A percentile compares a stretch with the other conserved stretches of the same genome.
Conservation (phyloP, 306 rosid species). For the Phaseolus lunatus region DNA sequence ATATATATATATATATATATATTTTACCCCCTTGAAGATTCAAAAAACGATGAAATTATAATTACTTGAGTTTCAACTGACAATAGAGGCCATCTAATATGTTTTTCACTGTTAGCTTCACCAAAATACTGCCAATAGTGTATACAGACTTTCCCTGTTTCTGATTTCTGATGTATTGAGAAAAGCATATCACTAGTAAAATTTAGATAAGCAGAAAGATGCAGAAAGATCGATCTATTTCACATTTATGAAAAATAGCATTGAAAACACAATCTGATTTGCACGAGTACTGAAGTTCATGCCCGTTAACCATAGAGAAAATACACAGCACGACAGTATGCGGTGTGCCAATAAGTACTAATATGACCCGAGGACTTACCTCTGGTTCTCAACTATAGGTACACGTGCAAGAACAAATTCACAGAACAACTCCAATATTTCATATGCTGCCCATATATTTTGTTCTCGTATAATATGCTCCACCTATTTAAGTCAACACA, state of each 20-base stretch:
- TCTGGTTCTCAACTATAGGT: slow-evolving; percentile 88
- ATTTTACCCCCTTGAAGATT: slow-evolving; percentile 17
- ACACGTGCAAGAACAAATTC: slow-evolving; percentile 95
- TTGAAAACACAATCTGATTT: not conserved
- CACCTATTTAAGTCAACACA: slow-evolving; percentile 64
- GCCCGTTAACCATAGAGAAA: slow-evolving; percentile 27
- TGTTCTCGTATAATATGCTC: slow-evolving; percentile 97
- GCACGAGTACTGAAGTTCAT: slow-evolving; percentile 4
- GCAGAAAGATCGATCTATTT: slow-evolving; percentile 11
- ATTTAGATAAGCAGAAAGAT: slow-evolving; percentile 9
- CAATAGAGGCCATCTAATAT: slow-evolving; percentile 15
- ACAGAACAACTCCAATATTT: slow-evolving; percentile 94
- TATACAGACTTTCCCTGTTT: not conserved
- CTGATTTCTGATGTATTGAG: not conserved
- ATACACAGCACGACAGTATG: slow-evolving; percentile 1
- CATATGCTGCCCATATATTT: slow-evolving; percentile 88
- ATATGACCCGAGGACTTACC: slow-evolving; percentile 54
- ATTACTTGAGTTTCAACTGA: slow-evolving; percentile 24
- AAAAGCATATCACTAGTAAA: slow-evolving; percentile 10
- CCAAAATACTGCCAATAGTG: not conserved
- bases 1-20: too few relatives aligned
- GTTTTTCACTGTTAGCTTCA: not conserved
- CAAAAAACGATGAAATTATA: not conserved
- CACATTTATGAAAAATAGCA: slow-evolving; percentile 30
- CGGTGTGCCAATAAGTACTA: slow-evolving; percentile 30